Evolutionary conservation across 495 filamentous ascomycete species (phyloP).

Genomic region (Neurospora sp.): DNA sequence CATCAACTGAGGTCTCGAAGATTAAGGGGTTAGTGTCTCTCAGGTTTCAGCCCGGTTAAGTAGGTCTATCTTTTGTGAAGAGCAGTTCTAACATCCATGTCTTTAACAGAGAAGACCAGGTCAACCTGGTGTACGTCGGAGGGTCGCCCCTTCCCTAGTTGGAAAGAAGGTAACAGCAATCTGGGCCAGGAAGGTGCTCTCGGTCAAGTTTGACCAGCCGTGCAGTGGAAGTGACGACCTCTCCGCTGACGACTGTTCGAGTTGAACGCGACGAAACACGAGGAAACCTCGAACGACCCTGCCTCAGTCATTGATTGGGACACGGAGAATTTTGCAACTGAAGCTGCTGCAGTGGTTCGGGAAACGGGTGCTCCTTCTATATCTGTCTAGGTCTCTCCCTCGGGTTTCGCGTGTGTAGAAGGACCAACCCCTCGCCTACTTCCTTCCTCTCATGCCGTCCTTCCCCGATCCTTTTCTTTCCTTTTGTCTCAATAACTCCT

Average conservation of each 20-base stretch:
- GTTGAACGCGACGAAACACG: not conserved
- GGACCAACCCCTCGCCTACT: not conserved
- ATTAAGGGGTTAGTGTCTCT: not conserved
- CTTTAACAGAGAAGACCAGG: not conserved
- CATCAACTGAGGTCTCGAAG: not conserved
- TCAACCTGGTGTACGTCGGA: not conserved
- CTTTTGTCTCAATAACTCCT: not conserved
- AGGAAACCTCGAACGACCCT: not conserved
- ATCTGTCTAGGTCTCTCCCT: constrained; percentile 11
- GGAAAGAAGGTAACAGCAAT: not conserved
- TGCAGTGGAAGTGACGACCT: not conserved
- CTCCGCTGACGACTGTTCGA: not conserved
- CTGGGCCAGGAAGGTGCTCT: not conserved
- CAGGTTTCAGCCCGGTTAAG: not conserved
- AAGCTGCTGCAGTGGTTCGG: not conserved
- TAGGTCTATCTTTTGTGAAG: not conserved
- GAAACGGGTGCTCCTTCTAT: constrained; percentile 16
- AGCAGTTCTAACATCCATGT: not conserved
- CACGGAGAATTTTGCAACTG: constrained; percentile 4
- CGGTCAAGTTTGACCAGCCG: not conserved
- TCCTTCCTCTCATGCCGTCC: not conserved
- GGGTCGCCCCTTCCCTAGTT: not conserved
- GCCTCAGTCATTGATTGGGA: not conserved
- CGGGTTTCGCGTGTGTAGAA: not conserved
- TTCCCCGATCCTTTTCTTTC: not conserved